Percentiles rank a stretch among this genome's conserved stretches.
phyloP scores from a whole-genome alignment of 164 flowering plant genomes.

The Chimonanthus salicifolius region DNA sequence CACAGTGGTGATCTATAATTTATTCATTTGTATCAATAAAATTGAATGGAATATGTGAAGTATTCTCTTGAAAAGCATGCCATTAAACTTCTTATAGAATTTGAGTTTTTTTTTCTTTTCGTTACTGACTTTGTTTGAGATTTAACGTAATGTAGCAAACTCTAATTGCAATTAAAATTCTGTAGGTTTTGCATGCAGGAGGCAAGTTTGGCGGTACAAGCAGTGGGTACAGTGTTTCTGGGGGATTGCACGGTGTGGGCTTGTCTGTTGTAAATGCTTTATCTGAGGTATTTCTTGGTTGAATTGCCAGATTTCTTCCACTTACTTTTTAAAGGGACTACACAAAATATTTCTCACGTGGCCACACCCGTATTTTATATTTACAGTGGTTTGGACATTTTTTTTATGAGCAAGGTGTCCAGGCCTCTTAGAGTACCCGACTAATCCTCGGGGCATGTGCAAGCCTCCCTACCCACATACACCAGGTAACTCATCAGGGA shows the following conservation, averaged over 20 bases:
- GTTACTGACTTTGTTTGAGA: too few relatives aligned
- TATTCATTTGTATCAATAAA: neutral
- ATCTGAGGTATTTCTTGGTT: conserved; percentile 64
- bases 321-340: neutral
- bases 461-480: too few relatives aligned
- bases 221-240: conserved; percentile 95
- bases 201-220: conserved; percentile 99
- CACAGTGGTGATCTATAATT: neutral
- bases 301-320: neutral
- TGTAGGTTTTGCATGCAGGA: conserved; percentile 97
- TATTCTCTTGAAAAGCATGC: neutral
- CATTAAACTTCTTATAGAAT: too few relatives aligned
- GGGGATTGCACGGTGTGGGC: conserved; percentile 98
- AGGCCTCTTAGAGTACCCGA: too few relatives aligned
- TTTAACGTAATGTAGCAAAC: neutral
- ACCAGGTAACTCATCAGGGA: too few relatives aligned
- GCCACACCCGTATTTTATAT: too few relatives aligned
- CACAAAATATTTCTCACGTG: too few relatives aligned
- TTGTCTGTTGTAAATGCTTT: conserved; percentile 97
- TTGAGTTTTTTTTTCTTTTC: too few relatives aligned
- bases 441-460: too few relatives aligned
- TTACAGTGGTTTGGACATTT: too few relatives aligned
- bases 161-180: neutral
- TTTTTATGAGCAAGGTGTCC: too few relatives aligned
- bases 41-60: neutral